Base-by-base conservation (phyloP, 345 rosid species). In the Pistacia integerrima region DNA sequence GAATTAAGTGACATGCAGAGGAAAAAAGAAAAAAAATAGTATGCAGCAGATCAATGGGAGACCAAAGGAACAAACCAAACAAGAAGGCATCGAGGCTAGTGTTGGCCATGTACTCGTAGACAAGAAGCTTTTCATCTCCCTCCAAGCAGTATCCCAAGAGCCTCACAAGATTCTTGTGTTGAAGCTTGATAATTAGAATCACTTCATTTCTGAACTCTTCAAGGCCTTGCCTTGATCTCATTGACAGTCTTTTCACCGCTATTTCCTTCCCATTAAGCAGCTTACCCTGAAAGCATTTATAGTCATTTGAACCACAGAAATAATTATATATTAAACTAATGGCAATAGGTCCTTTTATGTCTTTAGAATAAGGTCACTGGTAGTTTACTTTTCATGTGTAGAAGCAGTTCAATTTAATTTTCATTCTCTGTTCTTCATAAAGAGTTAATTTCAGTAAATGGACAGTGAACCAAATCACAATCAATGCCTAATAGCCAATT, bases 181-280 rank as follows among this genome's bases (percentile, higher is more conserved):
- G 93, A 78, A 86, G 89, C 69, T 86, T 89, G 56, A 75, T 77
- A 33, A 89, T 80, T 41, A 89, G 64, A 62, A 44, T 73, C 61
- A 87, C 91, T 83, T 87, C 93, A 66, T 84, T 89, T 75, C 73
- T 81, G 70, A 89, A 89, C 59, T 86, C 91, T 46, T 85, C 81
- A n/a, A 82, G 66, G 49, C 91, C 93, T 76, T 89, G 93, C 25
- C 71, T 80, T 20, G 91, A 89, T 67, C 63, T 85, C 81, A 67
- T 55, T 4, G 88, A 87, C 56, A 87, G 89, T 77, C 86, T 87
- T 69, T 89, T 89, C 28, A 87, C 86, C 7, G 91, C 91, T 4
- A 87, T 74, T 68, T 84, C 85, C 62, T 75, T 69, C 16, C 88
- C 89, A 54, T 79, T 75, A 8, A 72, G 79, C 69, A 87, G 58